Base-by-base conservation (phyloP, 495 filamentous ascomycete genomes). In the Daldinia concentrica region DNA sequence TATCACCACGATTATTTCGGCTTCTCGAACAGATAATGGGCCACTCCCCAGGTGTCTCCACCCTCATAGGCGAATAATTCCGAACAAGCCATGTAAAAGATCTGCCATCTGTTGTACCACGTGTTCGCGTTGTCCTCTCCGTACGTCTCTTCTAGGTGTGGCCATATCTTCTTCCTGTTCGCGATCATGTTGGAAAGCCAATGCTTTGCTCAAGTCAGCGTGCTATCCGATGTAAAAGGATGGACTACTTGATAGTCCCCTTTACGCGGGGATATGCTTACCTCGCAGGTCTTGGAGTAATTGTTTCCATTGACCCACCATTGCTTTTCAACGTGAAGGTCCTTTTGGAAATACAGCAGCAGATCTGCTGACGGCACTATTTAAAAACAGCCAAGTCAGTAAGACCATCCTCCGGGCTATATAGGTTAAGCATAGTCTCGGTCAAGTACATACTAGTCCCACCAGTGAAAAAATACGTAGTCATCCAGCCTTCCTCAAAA, bases 401-500 rank as follows among this genome's bases (percentile, higher is more conserved):
- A 34, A 45, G 19, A 14, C 34, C 15, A 7, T 39, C n/a, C 32
- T 41, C 45, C 6, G 9, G 24, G 60, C 8, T 29, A 19, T 9
- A 36, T n/a, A 4, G 14, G 17, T 30, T 9, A 50, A 32, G 6
- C 11, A 6, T 24, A 39, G 32, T 19, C 39, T 22, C 6, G 6
- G 30, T 5, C 11, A 34, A 14, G 34, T 54, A 69, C 71, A n/a
- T 69, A 73, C 71, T 91, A 3, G 88, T 91, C 3, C 89, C 89
- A 19, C 89, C 89, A 7, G 87, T 88, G 75, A 91, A 91, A 77
- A 91, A 91, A 71, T 90, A 79, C 59, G 80, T 82, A 50, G 86
- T 90, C 89, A 91, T 91, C 89, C 89, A 91, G n/a, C 89, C 89
- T 17, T 85, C 83, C 58, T 89, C 87, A 70, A 86, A 91, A 69